Conservation (phyloP, 768 basidiomycete genomes). For the Suillus placidus region DNA sequence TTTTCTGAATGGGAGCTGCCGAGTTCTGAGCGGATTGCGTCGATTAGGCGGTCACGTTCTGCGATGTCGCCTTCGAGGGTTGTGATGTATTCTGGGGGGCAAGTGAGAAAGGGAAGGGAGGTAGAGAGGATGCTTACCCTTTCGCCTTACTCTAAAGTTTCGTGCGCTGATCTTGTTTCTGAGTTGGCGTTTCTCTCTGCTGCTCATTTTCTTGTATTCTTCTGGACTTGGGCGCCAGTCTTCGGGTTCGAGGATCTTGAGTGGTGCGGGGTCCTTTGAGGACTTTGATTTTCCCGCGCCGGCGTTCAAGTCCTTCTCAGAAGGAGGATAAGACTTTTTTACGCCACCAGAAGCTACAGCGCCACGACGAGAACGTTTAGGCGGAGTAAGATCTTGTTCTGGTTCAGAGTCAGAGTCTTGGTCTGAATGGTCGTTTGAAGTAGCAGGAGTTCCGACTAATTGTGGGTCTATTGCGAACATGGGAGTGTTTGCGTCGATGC, state of each 20-base stretch:
- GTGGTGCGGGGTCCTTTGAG: slow-evolving; percentile 32
- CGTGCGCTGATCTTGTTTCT: slow-evolving; percentile 96
- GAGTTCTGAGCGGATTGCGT: slow-evolving; percentile 83
- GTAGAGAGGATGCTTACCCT: slow-evolving; percentile 53
- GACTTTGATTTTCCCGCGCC: slow-evolving; percentile 20
- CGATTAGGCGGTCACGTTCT: slow-evolving; percentile 88
- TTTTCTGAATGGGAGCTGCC: slow-evolving; percentile 82
- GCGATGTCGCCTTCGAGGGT: slow-evolving; percentile 93
- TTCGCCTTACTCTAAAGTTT: slow-evolving; percentile 93
- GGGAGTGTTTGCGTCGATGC: slow-evolving; percentile 25
- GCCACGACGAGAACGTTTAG: slow-evolving; percentile 59
- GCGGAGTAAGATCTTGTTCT: slow-evolving; percentile 25
- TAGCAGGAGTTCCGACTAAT: slow-evolving; percentile 67
- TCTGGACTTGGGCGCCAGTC: slow-evolving; percentile 90
- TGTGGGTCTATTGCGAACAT: slow-evolving; percentile 70
- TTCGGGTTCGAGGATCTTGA: slow-evolving; percentile 44
- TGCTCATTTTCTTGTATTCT: slow-evolving; percentile 92
- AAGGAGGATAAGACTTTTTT: slow-evolving; percentile 53
- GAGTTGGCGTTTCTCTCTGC: slow-evolving; percentile 95
- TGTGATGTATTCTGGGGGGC: slow-evolving; percentile 79
- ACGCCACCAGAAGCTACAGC: slow-evolving; percentile 77
- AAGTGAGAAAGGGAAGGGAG: not conserved
- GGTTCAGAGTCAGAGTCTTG: slow-evolving; percentile 41
- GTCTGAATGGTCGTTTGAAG: slow-evolving; percentile 44
- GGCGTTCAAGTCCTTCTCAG: slow-evolving; percentile 33